Evolutionary conservation across 225 moss, liverwort and hornwort species (phyloP).

Genomic region (Pseudoscleropodium purum): DNA sequence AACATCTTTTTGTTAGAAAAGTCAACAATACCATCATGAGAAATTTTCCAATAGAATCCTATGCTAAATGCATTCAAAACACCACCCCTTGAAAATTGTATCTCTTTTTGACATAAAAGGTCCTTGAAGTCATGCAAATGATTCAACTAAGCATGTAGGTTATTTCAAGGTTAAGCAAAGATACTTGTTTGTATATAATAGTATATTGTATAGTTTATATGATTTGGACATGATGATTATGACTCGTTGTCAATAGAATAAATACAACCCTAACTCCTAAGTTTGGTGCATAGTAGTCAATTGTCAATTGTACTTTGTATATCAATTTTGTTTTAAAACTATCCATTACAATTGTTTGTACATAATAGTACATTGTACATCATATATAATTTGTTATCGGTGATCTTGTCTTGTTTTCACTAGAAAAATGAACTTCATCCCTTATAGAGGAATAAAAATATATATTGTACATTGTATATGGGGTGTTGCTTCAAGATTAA

Average conservation of each 20-base stretch:
- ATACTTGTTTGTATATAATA: neutral
- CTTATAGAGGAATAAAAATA: neutral
- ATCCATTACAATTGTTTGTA: neutral
- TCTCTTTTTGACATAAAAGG: fast-evolving
- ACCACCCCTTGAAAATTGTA: neutral
- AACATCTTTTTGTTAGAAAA: neutral
- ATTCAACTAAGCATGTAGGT: neutral
- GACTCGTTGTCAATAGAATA: fast-evolving
- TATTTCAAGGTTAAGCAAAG: neutral
- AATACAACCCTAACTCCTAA: too few species aligned
- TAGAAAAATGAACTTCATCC: neutral
- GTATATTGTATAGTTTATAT: neutral
- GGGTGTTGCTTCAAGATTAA: neutral
- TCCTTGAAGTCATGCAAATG: neutral
- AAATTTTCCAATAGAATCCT: neutral
- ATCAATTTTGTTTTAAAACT: neutral
- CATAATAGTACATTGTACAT: too few species aligned
- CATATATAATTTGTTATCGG: too few species aligned
- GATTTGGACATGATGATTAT: neutral
- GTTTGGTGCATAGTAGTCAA: neutral
- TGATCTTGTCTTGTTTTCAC: neutral
- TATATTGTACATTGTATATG: neutral
- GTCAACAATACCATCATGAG: neutral
- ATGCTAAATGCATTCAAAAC: neutral
- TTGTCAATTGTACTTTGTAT: neutral